A percentile compares a stretch with the other conserved stretches of the same genome.
Conservation (phyloP, 306 rosid species). For the Luffa acutangula region DNA sequence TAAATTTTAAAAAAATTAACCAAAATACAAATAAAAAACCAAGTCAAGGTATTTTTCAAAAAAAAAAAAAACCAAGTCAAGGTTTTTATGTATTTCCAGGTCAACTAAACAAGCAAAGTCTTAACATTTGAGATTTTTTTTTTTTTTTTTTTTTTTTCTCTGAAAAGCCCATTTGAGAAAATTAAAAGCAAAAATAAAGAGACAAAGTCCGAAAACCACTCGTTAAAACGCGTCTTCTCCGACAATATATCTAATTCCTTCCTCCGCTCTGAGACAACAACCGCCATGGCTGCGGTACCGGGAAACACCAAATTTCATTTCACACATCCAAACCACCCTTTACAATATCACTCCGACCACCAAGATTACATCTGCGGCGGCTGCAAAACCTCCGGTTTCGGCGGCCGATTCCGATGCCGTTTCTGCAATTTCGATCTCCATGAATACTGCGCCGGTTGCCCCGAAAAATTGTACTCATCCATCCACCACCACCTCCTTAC, state of each 20-base stretch:
- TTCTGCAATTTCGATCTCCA: constrained; percentile 15
- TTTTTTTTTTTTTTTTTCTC: too few species aligned
- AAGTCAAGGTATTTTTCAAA: background rate
- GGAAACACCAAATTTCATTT: background rate
- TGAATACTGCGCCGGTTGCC: constrained; percentile 16
- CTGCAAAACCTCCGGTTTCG: constrained; percentile 5
- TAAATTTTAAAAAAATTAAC: too few species aligned
- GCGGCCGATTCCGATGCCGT: constrained; percentile 12
- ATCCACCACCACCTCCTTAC: constrained; percentile 2
- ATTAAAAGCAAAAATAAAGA: too few species aligned
- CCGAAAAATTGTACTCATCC: background rate
- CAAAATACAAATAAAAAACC: too few species aligned
- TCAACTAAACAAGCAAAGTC: background rate
- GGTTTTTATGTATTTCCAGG: background rate
- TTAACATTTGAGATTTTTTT: too few species aligned
- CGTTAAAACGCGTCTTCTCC: background rate
- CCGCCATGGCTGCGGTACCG: background rate
- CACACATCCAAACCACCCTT: constrained; percentile 3
- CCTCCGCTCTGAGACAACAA: background rate
- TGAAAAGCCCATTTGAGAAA: too few species aligned
- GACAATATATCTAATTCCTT: too few species aligned
- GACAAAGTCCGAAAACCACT: too few species aligned
- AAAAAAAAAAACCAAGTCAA: background rate
- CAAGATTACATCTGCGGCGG: background rate
- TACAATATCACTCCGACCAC: background rate